Base-by-base conservation (phyloP, 257 asterid genomes). In the Marsdenia floribunda region DNA sequence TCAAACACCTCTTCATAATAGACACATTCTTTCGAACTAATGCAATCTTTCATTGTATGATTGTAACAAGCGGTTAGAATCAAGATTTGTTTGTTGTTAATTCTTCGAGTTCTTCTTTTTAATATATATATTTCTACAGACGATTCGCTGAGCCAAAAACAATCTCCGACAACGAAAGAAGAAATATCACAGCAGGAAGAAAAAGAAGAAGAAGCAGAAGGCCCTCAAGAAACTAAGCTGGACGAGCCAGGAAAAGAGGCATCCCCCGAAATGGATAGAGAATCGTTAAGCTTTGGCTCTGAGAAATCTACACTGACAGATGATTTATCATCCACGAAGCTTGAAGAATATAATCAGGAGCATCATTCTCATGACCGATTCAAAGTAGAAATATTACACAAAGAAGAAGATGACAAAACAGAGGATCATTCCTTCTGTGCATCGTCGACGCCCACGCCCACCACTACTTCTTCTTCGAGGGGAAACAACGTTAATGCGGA, bases 231-330 rank as follows among this genome's bases (percentile, higher is more conserved):
- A 75, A 59, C 82, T 14, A 74, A 82, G 49, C 57, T 75, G 55
- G 75, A 78, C 42, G 77, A 83, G 69, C 70, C 89, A 0, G 80
- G 80, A 57, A 88, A 87, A 52, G 16, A 50, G 65, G 78, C 86
- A 0, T 75, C 90, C 0, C 81, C 79, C 15, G 92, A 90, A 76
- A 94, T 89, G 67, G 92, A 90, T 71, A 87, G 88, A 67, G 95
- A 90, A 61, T 87, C 93, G 16, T 91, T 80, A 0, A 72, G 54
- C 35, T 87, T 86, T 52, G 76, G 88, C n/a, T 90, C 96, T 3
- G 96, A 88, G 11, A 68, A 92, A 68, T 93, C 97, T 60, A 88
- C 96, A 3, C 4, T 87, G 58, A 90, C 95, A 0, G 89, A 83
- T 11, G 91, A 86, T 22, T 85, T 9, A 42, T 4, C 46, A 42